phyloP scores from a whole-genome alignment of 1,284 basidiomycete species.

The Heliocybe sulcata region DNA sequence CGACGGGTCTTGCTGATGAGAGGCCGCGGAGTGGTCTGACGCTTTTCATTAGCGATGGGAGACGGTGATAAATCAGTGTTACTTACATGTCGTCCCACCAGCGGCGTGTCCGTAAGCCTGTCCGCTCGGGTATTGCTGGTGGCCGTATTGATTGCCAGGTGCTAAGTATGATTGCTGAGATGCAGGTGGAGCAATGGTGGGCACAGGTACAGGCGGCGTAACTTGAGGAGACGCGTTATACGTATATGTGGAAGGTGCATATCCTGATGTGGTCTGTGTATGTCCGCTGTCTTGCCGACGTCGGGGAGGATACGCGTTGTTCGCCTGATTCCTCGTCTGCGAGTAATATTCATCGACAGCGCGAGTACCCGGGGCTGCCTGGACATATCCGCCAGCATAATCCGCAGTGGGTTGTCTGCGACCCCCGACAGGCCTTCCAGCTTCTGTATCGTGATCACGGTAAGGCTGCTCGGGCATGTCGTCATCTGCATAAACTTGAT shows the following conservation, averaged over 20 bases:
- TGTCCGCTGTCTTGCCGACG: constrained; percentile 34
- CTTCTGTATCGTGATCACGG: constrained; percentile 15
- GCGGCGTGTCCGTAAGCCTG: constrained; percentile 46
- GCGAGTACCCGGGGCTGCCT: constrained; percentile 52
- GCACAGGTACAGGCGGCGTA: constrained; percentile 11
- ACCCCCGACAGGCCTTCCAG: constrained; percentile 15
- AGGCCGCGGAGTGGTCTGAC: constrained; percentile 44
- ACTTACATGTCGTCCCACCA: constrained; percentile 52
- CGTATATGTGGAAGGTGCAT: constrained; percentile 33
- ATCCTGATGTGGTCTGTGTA: constrained; percentile 29
- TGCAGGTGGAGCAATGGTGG: constrained; percentile 2
- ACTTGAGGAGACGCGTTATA: constrained; percentile 7
- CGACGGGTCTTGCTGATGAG: constrained; percentile 43
- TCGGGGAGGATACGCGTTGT: constrained; percentile 35
- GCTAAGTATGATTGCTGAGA: constrained; percentile 18
- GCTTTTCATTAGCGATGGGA: not conserved
- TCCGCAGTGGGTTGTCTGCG: constrained; percentile 20
- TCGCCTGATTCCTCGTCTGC: constrained; percentile 18
- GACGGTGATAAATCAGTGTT: not conserved
- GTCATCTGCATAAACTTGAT: constrained; percentile 42
- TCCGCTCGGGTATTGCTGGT: constrained; percentile 23
- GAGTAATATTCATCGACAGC: constrained; percentile 71
- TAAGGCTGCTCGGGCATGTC: constrained; percentile 22
- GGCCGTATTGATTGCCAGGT: constrained; percentile 15
- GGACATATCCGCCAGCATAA: constrained; percentile 53